Conservation (phyloP, 139 green algal species). For the Diplosphaera chodatii region DNA sequence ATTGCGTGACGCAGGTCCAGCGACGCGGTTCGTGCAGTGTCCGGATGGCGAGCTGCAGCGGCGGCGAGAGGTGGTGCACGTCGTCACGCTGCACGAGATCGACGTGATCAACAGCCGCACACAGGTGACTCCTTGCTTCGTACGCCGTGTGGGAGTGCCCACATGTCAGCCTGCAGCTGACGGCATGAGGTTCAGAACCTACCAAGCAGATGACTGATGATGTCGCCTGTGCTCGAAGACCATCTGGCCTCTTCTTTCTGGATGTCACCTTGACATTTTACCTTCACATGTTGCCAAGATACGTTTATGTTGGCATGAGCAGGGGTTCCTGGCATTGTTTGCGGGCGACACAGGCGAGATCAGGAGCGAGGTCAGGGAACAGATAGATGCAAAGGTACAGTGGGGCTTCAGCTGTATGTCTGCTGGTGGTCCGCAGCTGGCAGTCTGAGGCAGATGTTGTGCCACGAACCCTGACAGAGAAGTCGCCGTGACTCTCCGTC, state of each 20-base stretch:
- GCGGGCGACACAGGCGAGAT: constrained; percentile 98
- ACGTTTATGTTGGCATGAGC: constrained; percentile 22
- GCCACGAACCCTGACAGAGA: background rate
- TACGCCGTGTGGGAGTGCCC: no score
- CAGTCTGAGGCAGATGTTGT: no score
- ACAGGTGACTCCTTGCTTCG: constrained; percentile 39
- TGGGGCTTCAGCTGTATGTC: no score
- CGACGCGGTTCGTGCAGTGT: constrained; percentile 96
- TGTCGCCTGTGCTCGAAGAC: no score
- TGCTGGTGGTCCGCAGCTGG: no score
- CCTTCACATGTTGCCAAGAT: no score
- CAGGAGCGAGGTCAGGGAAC: constrained; percentile 78
- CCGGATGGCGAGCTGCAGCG: constrained; percentile 97
- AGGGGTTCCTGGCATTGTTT: constrained; percentile 98
- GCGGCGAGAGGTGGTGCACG: constrained; percentile 95
- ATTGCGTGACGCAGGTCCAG: constrained; percentile 47
- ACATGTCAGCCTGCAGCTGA: no score
- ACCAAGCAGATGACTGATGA: no score
- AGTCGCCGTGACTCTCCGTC: background rate
- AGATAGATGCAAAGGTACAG: constrained; percentile 54
- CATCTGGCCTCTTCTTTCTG: no score
- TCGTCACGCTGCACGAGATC: constrained; percentile 95
- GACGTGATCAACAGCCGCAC: constrained; percentile 94
- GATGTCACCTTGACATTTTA: background rate
- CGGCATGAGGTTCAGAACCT: no score